Evolutionary conservation across 2,329 filamentous ascomycete genomes (phyloP).

Genomic region (Penicillium sp.): DNA sequence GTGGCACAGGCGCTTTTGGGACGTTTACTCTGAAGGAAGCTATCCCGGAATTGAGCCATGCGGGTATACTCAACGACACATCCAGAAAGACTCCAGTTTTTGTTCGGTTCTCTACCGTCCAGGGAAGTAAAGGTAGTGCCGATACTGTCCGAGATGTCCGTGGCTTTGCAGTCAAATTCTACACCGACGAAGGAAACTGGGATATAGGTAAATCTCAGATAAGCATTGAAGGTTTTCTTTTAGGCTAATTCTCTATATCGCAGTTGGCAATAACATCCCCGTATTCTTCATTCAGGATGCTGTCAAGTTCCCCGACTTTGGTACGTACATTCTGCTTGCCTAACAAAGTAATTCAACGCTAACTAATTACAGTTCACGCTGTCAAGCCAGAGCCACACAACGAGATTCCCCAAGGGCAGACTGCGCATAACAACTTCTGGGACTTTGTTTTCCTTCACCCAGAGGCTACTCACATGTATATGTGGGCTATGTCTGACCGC

Average conservation of each 20-base stretch:
- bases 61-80: conserved; percentile 64
- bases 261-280: conserved; percentile 68
- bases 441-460: conserved; percentile 66
- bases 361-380: conserved; percentile 39
- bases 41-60: conserved; percentile 59
- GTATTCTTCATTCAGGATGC: conserved; percentile 75
- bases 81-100: conserved; percentile 63
- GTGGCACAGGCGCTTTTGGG: conserved; percentile 62
- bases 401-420: conserved; percentile 67
- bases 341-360: neutral
- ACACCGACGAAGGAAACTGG: conserved; percentile 74
- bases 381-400: conserved; percentile 68
- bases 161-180: conserved; percentile 74
- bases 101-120: conserved; percentile 72
- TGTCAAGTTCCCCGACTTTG: conserved; percentile 68
- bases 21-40: conserved; percentile 64
- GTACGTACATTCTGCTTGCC: conserved; percentile 11
- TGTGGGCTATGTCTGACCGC: conserved; percentile 75
- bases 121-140: conserved; percentile 69
- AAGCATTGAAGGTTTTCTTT: neutral
- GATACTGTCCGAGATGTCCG: conserved; percentile 81
- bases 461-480: conserved; percentile 73
- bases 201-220: conserved; percentile 46
- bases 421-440: conserved; percentile 73
- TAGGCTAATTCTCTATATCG: neutral